Evolutionary conservation across 2,329 filamentous ascomycete genomes (phyloP).

Genomic region (Fusarium armeniacum): DNA sequence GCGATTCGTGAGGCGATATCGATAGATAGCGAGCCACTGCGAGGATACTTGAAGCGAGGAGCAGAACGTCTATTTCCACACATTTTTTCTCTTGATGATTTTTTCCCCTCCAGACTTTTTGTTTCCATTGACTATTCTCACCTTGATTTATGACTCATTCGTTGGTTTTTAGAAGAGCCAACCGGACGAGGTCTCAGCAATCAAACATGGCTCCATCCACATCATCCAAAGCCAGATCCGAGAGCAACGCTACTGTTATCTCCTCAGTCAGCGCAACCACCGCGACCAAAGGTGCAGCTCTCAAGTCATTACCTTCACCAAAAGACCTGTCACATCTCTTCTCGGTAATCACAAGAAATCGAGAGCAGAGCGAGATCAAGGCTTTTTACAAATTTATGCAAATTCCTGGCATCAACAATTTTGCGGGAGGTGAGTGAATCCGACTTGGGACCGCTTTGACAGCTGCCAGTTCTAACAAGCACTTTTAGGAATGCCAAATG

Average conservation of each 20-base stretch:
- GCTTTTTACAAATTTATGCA: slow-evolving; percentile 87
- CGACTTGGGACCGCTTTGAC: neutral
- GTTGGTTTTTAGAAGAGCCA: slow-evolving; percentile 12
- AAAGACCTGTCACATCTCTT: slow-evolving; percentile 85
- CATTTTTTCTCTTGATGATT: slow-evolving; percentile 20
- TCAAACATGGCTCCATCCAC: slow-evolving; percentile 43
- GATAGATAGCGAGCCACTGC: neutral
- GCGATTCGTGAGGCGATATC: slow-evolving; percentile 17
- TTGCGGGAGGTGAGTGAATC: slow-evolving; percentile 70
- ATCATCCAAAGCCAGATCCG: slow-evolving; percentile 20
- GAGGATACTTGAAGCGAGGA: slow-evolving; percentile 34
- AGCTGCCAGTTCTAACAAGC: slow-evolving; percentile 23
- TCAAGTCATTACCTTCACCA: slow-evolving; percentile 59
- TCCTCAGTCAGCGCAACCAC: slow-evolving; percentile 14
- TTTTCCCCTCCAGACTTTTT: slow-evolving; percentile 3
- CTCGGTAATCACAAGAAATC: slow-evolving; percentile 76
- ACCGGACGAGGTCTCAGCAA: slow-evolving; percentile 7
- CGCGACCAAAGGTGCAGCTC: slow-evolving; percentile 21
- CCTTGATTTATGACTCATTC: neutral
- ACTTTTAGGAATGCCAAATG: slow-evolving; percentile 79
- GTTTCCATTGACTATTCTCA: neutral
- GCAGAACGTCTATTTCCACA: slow-evolving; percentile 6
- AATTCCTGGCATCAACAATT: slow-evolving; percentile 72
- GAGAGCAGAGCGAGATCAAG: slow-evolving; percentile 78
- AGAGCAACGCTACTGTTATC: slow-evolving; percentile 4